These are phyloP conservation scores for Crucibulum laeve DNA, from an alignment of 768 basidiomycete species.

Conservation along the genomic window DNA sequence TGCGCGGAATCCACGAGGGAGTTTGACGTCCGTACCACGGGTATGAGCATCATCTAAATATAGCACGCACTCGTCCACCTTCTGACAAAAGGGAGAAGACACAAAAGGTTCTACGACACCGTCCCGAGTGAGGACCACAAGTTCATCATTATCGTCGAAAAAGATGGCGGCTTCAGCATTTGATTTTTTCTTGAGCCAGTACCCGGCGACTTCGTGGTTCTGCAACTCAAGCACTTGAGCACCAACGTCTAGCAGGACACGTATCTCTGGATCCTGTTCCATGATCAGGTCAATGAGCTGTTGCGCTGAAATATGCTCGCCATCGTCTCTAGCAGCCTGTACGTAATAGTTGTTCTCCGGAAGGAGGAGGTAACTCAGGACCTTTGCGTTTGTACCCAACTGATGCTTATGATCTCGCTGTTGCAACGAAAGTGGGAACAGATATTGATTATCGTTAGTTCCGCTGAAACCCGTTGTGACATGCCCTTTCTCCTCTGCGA, in stretches of 20 bases:
- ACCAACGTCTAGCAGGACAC: conserved; percentile 50
- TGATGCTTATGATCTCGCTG: conserved; percentile 35
- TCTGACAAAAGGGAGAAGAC: conserved; percentile 30
- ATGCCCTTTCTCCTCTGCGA: conserved; percentile 31
- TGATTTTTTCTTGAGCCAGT: conserved; percentile 31
- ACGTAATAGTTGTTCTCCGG: conserved; percentile 35
- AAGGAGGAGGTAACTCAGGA: conserved; percentile 31
- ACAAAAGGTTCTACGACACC: conserved; percentile 26
- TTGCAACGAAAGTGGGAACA: conserved; percentile 29
- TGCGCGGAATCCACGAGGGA: conserved; percentile 36
- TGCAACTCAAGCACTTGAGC: conserved; percentile 51
- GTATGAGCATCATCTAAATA: conserved; percentile 55
- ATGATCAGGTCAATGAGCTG: conserved; percentile 27
- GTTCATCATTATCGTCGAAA: conserved; percentile 32
- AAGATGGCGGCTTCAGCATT: conserved; percentile 37
- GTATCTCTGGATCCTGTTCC: conserved; percentile 30
- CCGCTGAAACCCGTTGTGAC: conserved; percentile 51
- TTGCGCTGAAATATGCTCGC: conserved; percentile 13
- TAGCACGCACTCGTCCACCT: conserved; percentile 32
- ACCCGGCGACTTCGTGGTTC: conserved; percentile 32
- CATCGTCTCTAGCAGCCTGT: conserved; percentile 15
- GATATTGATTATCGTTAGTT: conserved; percentile 44
- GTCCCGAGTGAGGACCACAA: conserved; percentile 30
- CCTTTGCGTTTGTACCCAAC: conserved; percentile 43
- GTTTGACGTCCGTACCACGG: conserved; percentile 48